Base-by-base conservation (phyloP, 176 grass and related monocot genomes). In the maize (Zea mays) region DNA sequence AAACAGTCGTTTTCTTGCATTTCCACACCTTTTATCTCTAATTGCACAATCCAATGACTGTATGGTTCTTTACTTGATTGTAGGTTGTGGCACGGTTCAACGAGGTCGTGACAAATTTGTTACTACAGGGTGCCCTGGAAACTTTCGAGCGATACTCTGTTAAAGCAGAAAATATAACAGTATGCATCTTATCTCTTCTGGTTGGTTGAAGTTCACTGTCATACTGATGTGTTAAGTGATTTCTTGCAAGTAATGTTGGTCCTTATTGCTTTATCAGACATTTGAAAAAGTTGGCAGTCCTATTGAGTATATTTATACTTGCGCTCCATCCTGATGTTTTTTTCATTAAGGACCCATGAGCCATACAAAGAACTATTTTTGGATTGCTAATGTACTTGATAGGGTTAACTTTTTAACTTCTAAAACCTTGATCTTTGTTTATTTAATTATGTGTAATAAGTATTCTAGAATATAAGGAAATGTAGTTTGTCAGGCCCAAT, bases 31-130 rank as follows among this genome's bases (percentile, higher is more conserved):
- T 79, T 71, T 50, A 13, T 27, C 57, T 37, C 5, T 20, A 12
- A 63, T 20, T 71, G 48, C 47, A 11, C n/a, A 27, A 49, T 64
- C 69, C 3, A 1, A 2, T 79, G 68, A 78, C 66, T 59, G 37
- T 14, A 48, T 47, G 14, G 61, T 51, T 44, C 6, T 33, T 88
- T 76, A 40, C 79, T 12, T 17, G 20, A 10, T 9, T 84, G 72
- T 90, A 99, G 96, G 90, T 99, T 41, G 92, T 96, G 62, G 90
- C 96, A 21, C 92, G 90, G 67, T 99, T 99, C 75, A 96, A 99
- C 54, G 96, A 93, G 76, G 65, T 99, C 69, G 90, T 96, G 39
- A 99, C 96, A 33, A 91, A 82, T 65, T 81, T 92, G 71, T 84
- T 99, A 41, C 81, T 99, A 19, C 88, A 99, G 46, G 96, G 96